Conservation (phyloP, 2,329 filamentous ascomycete species). For the Alternaria sp. region DNA sequence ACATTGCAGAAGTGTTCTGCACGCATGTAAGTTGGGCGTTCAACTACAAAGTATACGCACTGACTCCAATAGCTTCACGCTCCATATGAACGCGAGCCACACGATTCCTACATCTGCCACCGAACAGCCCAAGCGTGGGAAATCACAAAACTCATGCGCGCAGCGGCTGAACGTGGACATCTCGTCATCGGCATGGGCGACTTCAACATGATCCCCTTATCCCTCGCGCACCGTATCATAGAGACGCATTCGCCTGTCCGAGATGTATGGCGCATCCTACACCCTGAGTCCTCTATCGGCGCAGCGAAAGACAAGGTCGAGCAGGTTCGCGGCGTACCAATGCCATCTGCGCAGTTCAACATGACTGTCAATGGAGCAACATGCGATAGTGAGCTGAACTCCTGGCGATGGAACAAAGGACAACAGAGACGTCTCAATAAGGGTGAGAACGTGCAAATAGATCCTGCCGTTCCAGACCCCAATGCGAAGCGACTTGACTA, state of each 20-base stretch:
- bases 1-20: conserved; percentile 87
- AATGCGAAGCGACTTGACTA: conserved; percentile 91
- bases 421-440: conserved; percentile 72
- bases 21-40: conserved; percentile 68
- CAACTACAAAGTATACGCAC: background rate
- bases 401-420: conserved; percentile 85
- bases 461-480: conserved; percentile 71
- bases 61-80: conserved; percentile 70
- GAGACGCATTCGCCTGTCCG: conserved; percentile 76
- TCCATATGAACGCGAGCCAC: conserved; percentile 78
- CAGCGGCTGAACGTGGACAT: conserved; percentile 78
- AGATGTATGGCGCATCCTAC: conserved; percentile 83
- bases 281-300: conserved; percentile 84
- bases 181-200: conserved; percentile 87
- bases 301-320: conserved; percentile 72
- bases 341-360: conserved; percentile 81
- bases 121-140: conserved; percentile 94
- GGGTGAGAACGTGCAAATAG: conserved; percentile 68
- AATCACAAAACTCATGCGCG: conserved; percentile 85
- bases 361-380: conserved; percentile 82
- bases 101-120: conserved; percentile 89
- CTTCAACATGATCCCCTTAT: conserved; percentile 94
- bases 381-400: conserved; percentile 85
- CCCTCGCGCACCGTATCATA: conserved; percentile 82
- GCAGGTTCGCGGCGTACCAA: conserved; percentile 66